phyloP scores from a whole-genome alignment of 495 filamentous ascomycete species.

The Talaromyces ruber region DNA sequence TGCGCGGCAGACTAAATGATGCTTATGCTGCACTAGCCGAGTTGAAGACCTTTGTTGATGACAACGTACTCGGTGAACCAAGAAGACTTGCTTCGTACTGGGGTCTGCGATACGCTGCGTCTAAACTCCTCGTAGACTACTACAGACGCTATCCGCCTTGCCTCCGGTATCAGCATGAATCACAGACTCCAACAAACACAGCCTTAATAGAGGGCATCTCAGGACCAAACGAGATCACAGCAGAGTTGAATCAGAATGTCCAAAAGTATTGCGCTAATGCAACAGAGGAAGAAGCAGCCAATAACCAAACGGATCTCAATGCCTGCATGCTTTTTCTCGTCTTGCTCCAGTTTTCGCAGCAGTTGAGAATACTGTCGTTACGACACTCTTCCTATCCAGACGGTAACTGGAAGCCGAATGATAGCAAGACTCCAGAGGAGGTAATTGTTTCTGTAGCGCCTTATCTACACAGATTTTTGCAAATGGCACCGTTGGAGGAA shows the following conservation, averaged over 20 bases:
- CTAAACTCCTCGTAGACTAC: slow-evolving; percentile 14
- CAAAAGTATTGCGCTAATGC: slow-evolving; percentile 7
- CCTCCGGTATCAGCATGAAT: slow-evolving; percentile 17
- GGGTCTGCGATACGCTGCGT: slow-evolving; percentile 17
- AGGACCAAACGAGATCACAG: slow-evolving; percentile 10
- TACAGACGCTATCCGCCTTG: slow-evolving; percentile 14
- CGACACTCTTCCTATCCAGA: neutral
- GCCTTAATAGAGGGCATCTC: neutral
- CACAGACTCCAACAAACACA: slow-evolving; percentile 6
- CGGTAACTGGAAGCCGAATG: neutral
- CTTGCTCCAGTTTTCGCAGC: neutral
- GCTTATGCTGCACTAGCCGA: slow-evolving; percentile 10
- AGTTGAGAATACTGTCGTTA: neutral
- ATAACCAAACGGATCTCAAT: neutral
- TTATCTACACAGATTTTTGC: slow-evolving; percentile 7
- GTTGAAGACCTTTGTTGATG: slow-evolving; percentile 8
- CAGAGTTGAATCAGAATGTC: slow-evolving; percentile 3
- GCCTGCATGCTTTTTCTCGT: neutral
- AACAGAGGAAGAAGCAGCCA: slow-evolving; percentile 1
- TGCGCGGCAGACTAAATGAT: slow-evolving; percentile 14
- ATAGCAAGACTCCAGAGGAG: slow-evolving; percentile 7
- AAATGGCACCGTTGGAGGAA: slow-evolving; percentile 5
- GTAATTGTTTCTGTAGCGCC: neutral
- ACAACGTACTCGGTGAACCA: neutral
- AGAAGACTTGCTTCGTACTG: slow-evolving; percentile 12